Percentiles rank a stretch among this genome's conserved stretches.
Conservation (phyloP, 2,329 filamentous ascomycete species). For the Trichoderma asperellum region DNA sequence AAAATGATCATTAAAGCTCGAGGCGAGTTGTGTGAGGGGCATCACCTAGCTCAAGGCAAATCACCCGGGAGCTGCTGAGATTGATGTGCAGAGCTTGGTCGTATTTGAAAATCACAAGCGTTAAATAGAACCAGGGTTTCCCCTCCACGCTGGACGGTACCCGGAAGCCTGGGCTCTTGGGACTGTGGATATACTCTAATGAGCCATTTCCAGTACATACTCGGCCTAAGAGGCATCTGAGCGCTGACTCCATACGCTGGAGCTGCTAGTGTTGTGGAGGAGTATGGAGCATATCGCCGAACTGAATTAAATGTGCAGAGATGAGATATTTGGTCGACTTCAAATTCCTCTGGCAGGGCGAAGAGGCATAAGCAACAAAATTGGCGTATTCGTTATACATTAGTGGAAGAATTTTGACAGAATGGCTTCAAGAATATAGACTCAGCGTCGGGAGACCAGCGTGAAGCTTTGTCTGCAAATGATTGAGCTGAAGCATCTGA, state of each 20-base stretch:
- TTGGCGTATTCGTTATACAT: not conserved
- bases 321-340: not conserved
- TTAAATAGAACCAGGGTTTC: not conserved
- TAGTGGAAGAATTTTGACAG: no score
- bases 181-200: not conserved
- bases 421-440: not conserved
- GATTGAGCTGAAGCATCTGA: not conserved
- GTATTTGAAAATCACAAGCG: not conserved
- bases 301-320: not conserved
- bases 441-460: not conserved
- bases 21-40: not conserved
- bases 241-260: not conserved
- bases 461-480: not conserved
- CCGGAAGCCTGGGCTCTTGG: not conserved
- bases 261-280: not conserved
- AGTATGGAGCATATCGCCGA: not conserved
- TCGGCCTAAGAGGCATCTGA: not conserved
- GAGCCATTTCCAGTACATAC: not conserved
- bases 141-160: not conserved
- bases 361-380: not conserved
- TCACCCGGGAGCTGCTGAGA: not conserved
- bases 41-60: not conserved
- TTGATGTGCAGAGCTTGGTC: not conserved
- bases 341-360: no score
- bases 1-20: not conserved